Percentiles rank a stretch among this genome's conserved stretches.
Evolutionary conservation across 2,329 filamentous ascomycete genomes (phyloP).

Genomic region (Microcera coccophila): DNA sequence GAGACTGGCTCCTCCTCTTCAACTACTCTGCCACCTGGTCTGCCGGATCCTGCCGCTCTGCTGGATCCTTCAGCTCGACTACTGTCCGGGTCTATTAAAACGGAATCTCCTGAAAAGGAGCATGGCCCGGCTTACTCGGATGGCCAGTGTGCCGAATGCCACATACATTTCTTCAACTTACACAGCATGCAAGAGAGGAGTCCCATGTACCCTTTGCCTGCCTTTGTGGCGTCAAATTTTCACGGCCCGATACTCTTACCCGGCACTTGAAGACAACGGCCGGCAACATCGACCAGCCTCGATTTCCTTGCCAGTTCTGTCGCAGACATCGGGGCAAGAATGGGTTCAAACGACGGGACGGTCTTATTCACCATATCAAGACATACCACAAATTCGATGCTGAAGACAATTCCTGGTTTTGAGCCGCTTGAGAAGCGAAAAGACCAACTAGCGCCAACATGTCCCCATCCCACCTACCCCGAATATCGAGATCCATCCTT

Average conservation of each 20-base stretch:
- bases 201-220: background rate
- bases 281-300: background rate
- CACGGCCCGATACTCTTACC: background rate
- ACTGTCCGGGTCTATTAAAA: background rate
- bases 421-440: too few relatives aligned
- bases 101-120: background rate
- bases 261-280: constrained; percentile 1
- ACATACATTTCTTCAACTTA: background rate
- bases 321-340: background rate
- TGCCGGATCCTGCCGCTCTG: background rate
- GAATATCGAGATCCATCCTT: background rate
- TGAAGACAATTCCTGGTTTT: background rate
- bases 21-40: background rate
- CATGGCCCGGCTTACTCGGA: background rate
- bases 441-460: background rate
- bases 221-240: background rate
- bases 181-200: background rate
- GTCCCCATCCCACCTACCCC: background rate
- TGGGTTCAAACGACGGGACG: constrained; percentile 1
- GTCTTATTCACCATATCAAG: constrained; percentile 2
- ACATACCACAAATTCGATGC: background rate
- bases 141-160: background rate
- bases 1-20: background rate
- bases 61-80: background rate
- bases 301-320: constrained; percentile 1